Evolutionary conservation across 169 alveolate genomes (phyloP), one percentile per base, ranked within the genome.

Genomic region (Hepatocystis sp.): DNA sequence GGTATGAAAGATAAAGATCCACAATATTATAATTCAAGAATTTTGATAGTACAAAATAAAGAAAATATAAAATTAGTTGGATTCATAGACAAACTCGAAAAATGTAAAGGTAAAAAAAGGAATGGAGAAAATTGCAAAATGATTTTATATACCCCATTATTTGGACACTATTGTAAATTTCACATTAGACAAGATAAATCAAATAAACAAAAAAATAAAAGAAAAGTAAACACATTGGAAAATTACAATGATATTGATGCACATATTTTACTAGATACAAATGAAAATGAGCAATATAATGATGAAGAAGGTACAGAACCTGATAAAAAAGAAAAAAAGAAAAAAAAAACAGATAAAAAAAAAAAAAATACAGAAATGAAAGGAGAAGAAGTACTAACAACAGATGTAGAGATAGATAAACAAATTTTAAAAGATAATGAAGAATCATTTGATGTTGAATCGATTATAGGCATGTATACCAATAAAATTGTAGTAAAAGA

Each of bases 401-500:
- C 0, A 15, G 47, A 36, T 36, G 47, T 36, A 10, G 10, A 36
- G 5, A 36, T 7, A 36, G 10, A 5, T 7, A 36, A 36, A 36
- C 10, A 28, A 46, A 28, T 8, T 44, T 5, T n/a, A n/a, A 21
- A 30, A 10, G 23, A 63, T 1, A 23, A 21, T 4, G 86, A 63
- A 1, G 86, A 71, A 32, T 15, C 36, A n/a, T 51, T 71, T 39
- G 86, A 71, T 61, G 44, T 71, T n/a, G 86, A 71, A 25, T 71
- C 86, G 25, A 71, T 71, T 25, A 71, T 71, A 71, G 64, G 65
- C 13, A 71, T 56, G 76, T 71, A 56, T 51, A 58, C 61, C 25
- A 58, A 32, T 10, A 71, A 71, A 8, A 8, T 67, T 28, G 55
- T 25, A 10, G 86, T 58, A 27, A 71, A 71, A 34, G 86, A 71